Evolutionary conservation across 306 rosid species (phyloP).

Genomic region (Castanopsis chinensis): DNA sequence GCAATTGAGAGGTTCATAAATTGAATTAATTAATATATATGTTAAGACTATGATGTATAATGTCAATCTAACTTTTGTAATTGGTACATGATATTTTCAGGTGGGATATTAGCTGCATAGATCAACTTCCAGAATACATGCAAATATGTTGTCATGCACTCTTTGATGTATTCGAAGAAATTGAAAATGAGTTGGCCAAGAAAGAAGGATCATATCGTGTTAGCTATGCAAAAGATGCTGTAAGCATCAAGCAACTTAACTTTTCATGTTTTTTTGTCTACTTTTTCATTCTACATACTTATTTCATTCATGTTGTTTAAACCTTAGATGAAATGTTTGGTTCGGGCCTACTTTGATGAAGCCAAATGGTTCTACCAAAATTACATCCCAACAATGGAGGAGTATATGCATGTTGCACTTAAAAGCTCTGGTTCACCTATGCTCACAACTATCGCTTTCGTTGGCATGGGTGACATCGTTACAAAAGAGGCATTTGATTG

Average conservation of each 20-base stretch:
- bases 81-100: neutral
- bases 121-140: conserved; percentile 16
- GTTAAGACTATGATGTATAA: no score
- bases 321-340: conserved; percentile 3
- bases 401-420: conserved; percentile 27
- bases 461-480: conserved; percentile 23
- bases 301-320: no score
- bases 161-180: conserved; percentile 18
- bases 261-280: no score
- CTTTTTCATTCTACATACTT: no score
- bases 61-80: no score
- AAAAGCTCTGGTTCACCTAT: neutral
- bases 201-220: conserved; percentile 15
- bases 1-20: conserved; percentile 40
- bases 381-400: conserved; percentile 35
- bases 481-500: conserved; percentile 35
- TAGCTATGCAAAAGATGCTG: conserved; percentile 24
- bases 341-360: conserved; percentile 24
- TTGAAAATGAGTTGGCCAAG: conserved; percentile 22
- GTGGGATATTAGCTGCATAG: neutral
- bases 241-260: neutral
- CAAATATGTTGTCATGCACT: neutral
- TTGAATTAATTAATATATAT: no score
- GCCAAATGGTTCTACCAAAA: conserved; percentile 29
- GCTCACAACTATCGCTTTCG: neutral